Conservation (phyloP, 2,329 filamentous ascomycete genomes). For the Talaromyces funiculosus region DNA sequence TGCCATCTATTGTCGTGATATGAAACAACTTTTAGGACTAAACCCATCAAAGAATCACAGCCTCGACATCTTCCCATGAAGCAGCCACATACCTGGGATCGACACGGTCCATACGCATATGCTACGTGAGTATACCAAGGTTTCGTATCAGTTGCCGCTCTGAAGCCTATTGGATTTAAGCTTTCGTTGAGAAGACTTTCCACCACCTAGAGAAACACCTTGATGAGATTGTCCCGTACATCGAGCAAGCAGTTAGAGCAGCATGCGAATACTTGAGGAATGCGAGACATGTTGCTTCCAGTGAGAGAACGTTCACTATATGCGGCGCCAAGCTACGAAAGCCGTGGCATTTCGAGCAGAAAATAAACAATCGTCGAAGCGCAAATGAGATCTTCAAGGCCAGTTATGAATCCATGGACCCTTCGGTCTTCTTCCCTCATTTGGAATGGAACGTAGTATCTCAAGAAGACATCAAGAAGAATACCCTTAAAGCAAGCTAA, state of each 20-base stretch:
- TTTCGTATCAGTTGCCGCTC: neutral
- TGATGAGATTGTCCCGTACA: neutral
- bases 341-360: no score
- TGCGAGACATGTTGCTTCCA: neutral
- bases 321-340: no score
- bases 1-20: neutral
- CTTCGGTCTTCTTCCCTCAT: neutral
- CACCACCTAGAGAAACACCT: no score
- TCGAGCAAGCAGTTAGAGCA: neutral
- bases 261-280: neutral
- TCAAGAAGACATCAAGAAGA: neutral
- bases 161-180: neutral
- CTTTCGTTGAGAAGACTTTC: neutral
- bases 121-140: neutral
- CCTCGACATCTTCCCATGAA: neutral
- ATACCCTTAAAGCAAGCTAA: neutral
- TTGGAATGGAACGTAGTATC: neutral
- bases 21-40: neutral
- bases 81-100: neutral
- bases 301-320: no score
- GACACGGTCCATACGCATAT: neutral
- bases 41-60: neutral
- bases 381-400: neutral
- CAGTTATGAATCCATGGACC: neutral
- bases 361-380: neutral